Evolutionary conservation across 306 rosid genomes (phyloP), one percentile per base, ranked within the genome.

Genomic region (Urtica urens): DNA sequence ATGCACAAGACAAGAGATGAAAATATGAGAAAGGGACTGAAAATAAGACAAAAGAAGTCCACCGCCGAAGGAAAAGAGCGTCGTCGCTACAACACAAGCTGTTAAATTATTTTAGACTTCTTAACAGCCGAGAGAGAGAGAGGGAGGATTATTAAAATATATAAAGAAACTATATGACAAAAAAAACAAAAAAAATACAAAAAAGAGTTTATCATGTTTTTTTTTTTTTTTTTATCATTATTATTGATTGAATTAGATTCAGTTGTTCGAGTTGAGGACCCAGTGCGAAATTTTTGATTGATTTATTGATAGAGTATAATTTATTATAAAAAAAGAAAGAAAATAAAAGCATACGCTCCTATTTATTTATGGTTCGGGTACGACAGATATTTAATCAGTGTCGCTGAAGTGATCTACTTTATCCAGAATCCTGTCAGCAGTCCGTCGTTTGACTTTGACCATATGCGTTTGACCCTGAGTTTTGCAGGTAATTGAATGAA

Each of bases 41-140:
- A 21, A 50, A 39, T 34, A 66, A 68, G 69, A 71, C 64, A 77
- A 68, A 60, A 72, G 71, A 75, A 74, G 68, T 49, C 31, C 52
- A 54, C 64, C 72, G 68, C 55, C 35, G 63, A 60, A 49, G 53
- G 43, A 26, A 17, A 22, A 55, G 14, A 58, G 10, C 49, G 67
- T 66, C 60, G 49, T 60, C n/a, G n/a, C n/a, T n/a, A n/a, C n/a
- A n/a, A n/a, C n/a, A n/a, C 66, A 65, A 35, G 86, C 90, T 79
- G 94, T 77, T 80, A 68, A 77, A 68, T 64, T n/a, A n/a, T n/a
- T 74, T 83, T 83, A 66, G 70, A 66, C 75, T 58, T 61, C 75
- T 73, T 79, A 83, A 71, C 81, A 69, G 78, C 76, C 62, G 27
- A 51, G 59, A 58, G 66, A 73, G 73, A 57, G 25, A 52, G 60